A percentile compares a stretch with the other conserved stretches of the same genome.
These are phyloP conservation scores for Fonsecaea pugnacius DNA, from an alignment of 2,329 filamentous ascomycete species.

Conservation along the genomic window DNA sequence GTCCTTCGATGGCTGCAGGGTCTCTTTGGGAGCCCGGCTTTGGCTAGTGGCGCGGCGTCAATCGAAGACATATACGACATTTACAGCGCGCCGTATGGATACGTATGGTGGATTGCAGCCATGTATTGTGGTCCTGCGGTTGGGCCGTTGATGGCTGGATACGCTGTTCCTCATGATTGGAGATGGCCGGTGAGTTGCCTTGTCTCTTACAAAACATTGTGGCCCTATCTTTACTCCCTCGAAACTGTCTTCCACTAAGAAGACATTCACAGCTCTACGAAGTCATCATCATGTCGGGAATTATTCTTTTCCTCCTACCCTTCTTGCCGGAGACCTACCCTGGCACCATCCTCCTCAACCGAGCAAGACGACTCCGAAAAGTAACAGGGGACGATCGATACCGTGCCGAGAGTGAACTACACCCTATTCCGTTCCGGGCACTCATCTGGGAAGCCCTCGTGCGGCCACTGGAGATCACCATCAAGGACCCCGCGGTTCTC, in stretches of 20 bases:
- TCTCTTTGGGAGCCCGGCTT: constrained; percentile 67
- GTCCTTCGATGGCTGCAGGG: constrained; percentile 68
- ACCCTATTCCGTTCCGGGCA: constrained; percentile 57
- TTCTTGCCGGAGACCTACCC: constrained; percentile 67
- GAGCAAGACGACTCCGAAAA: constrained; percentile 64
- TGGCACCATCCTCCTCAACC: constrained; percentile 63
- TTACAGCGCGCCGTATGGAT: constrained; percentile 61
- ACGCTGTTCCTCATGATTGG: constrained; percentile 62
- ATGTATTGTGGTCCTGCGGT: constrained; percentile 39
- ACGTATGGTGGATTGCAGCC: constrained; percentile 62
- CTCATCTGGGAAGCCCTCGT: constrained; percentile 47
- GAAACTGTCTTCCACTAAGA: constrained; percentile 38
- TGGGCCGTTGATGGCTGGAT: constrained; percentile 60
- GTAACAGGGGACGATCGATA: constrained; percentile 56
- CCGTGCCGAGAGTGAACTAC: constrained; percentile 57
- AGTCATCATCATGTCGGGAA: constrained; percentile 63
- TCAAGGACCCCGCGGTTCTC: constrained; percentile 65
- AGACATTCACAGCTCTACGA: constrained; percentile 48
- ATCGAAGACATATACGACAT: constrained; percentile 57
- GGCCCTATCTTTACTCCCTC: background rate
- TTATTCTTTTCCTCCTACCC: constrained; percentile 64
- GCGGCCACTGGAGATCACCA: constrained; percentile 36
- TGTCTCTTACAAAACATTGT: background rate
- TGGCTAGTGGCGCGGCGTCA: constrained; percentile 61
- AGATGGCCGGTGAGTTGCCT: constrained; percentile 51